Base-by-base conservation (phyloP, 2,329 filamentous ascomycete species). In the Hypoxylon sp. region DNA sequence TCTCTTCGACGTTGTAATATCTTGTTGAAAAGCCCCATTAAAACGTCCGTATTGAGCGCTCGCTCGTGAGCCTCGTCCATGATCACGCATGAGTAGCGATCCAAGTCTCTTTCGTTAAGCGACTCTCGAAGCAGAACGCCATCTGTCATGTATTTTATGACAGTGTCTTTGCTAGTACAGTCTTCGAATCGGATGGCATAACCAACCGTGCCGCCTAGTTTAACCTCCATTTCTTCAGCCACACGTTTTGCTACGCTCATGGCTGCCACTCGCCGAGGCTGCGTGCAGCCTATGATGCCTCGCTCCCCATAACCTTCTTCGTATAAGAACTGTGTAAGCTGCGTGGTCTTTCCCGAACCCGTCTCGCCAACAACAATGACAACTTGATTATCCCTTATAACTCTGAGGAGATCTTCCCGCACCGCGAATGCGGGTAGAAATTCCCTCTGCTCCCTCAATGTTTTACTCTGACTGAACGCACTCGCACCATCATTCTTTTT, bases 161-260 rank as follows among this genome's bases (percentile, higher is more conserved):
- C 86, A 0, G 96, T 99, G 64, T 98, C 92, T 73, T 94, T 94
- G 83, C 94, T 97, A 1, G 96, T 99, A 80, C 94, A 98, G 79
- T 99, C 97, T 78, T 99, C 96, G 76, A 99, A 99, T 59, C 96
- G 94, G 78, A 99, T 99, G 0, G 96, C 94, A 80, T 99, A 99
- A 31, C 96, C 96, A 39, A 99, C 97, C 0, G 91, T 88, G 63
- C 91, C 91, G 53, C 96, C 96, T 9, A 99, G 84, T 63, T 91
- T 91, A 48, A 97, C 94, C 74, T 97, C 93, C 97, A 99, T 99
- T 82, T 99, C 96, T 81, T 99, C 96, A 64, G 93, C 94, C 42
- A 99, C 96, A 84, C 96, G 94, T 80, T 98, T 98, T 1, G 96
- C 96, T 29, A 99, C 96, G 82, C 94, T 98, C 96, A 99, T 99